Evolutionary conservation across 1,284 basidiomycete genomes (phyloP).

Genomic region (Quambalaria eucalypti): DNA sequence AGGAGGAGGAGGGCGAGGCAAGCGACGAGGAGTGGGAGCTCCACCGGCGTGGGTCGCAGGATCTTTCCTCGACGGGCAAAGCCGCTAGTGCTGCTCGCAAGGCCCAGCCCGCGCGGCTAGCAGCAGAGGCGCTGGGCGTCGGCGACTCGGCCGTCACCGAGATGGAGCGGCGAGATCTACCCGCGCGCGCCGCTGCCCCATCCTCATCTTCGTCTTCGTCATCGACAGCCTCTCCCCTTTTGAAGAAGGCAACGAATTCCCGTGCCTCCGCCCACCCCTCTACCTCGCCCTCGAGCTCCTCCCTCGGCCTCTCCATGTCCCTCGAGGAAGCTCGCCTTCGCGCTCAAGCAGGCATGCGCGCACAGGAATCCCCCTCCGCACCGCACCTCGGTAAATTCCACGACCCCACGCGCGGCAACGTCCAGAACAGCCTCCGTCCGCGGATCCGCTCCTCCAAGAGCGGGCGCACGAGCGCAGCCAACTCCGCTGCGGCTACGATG

Average conservation of each 20-base stretch:
- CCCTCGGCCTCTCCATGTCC: constrained; percentile 21
- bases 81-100: neutral
- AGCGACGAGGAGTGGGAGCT: constrained; percentile 7
- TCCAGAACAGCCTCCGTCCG: neutral
- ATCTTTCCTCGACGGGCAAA: neutral
- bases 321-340: constrained; percentile 30
- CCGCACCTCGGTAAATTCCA: constrained; percentile 29
- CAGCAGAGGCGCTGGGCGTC: neutral
- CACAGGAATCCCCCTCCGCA: constrained; percentile 25
- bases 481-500: too few relatives aligned
- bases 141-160: constrained; percentile 1
- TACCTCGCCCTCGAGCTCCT: constrained; percentile 2
- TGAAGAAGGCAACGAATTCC: too few relatives aligned
- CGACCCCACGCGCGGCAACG: constrained; percentile 8
- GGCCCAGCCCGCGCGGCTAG: constrained; percentile 2
- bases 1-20: constrained; percentile 14
- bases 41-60: neutral
- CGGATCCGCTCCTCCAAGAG: too few relatives aligned
- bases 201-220: neutral
- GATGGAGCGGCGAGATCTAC: neutral
- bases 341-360: constrained; percentile 27
- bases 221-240: too few relatives aligned
- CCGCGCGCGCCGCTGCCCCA: neutral
- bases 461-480: too few relatives aligned
- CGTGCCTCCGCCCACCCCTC: neutral